Base-by-base conservation (phyloP, 106 monocot species). In the Allium fistulosum region DNA sequence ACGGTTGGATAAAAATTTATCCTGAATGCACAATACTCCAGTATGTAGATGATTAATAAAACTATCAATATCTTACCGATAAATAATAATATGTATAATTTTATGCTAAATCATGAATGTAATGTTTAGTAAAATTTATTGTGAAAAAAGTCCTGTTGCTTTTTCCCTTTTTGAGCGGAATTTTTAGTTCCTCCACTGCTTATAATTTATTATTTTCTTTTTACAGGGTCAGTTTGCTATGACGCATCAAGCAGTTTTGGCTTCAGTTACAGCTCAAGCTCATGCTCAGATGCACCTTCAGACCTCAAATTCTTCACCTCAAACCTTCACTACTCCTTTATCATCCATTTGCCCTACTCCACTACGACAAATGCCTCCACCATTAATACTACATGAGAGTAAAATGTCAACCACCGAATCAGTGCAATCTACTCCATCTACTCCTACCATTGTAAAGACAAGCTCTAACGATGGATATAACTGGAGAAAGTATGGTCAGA, bases 241-340 rank as follows among this genome's bases (percentile, higher is more conserved):
- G 75, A 61, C 75, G 45, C 75, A 75, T 69, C 75, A 75, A 55
- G 75, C 75, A 22, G 75, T 75, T 16, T 69, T 75, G 68, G 75
- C 75, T 18, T 68, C 75, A 62, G 75, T 75, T 61, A 75, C 75
- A 61, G 75, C 75, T 69, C 75, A 75, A 48, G 75, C 75, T 46
- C 75, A 75, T 26, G 53, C 69, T 67, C 68, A 75, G 15, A 37
- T 37, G 37, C 37, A 37, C 37, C 53, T 75, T 53, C 75, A 75
- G 69, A 26, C 62, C 52, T 66, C 75, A 62, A 61, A 61, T 62
- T 53, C 61, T 46, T 27, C 49, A 26, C 12, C 58, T 45, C 37
- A 47, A 55, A 53, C 75, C 51, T 61, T 62, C 46, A 9, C 53
- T 16, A 53, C 53, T 0, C 15, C 68, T 69, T 8, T 59, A 62